phyloP scores from a whole-genome alignment of 2,329 filamentous ascomycete species.

The Talaromyces sp. region DNA sequence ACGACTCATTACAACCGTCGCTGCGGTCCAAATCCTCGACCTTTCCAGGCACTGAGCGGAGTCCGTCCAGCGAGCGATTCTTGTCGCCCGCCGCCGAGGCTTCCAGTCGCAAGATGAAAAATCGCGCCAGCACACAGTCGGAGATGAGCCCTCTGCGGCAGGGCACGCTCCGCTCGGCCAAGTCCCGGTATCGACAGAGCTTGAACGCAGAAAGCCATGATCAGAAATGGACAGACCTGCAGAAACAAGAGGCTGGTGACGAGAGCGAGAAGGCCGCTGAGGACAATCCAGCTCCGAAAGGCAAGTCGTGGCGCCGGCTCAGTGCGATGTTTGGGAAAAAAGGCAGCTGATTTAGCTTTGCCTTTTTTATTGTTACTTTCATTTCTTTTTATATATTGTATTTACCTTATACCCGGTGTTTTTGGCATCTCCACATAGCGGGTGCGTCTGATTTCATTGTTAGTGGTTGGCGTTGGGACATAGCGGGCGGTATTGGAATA shows the following conservation, averaged over 20 bases:
- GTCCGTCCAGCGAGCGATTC: not conserved
- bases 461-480: not conserved
- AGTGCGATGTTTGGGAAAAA: constrained; percentile 22
- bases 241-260: constrained; percentile 2
- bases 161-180: constrained; percentile 1
- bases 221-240: constrained; percentile 2
- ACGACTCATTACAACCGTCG: constrained; percentile 2
- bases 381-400: not conserved
- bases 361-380: not conserved
- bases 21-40: constrained; percentile 4
- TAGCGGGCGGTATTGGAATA: not conserved
- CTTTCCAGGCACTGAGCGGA: constrained; percentile 3
- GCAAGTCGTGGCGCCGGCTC: constrained; percentile 27
- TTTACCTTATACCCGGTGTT: not conserved
- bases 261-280: not conserved
- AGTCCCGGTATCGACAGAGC: constrained; percentile 4
- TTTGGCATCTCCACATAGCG: not conserved
- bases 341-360: not conserved
- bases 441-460: not conserved
- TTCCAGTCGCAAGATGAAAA: constrained; percentile 4
- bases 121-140: constrained; percentile 8
- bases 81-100: not conserved
- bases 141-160: not conserved
- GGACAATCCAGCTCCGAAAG: constrained; percentile 15
- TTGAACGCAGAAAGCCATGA: not conserved